Evolutionary conservation across 768 basidiomycete species (phyloP).

Genomic region (Rhizopogon rudus): DNA sequence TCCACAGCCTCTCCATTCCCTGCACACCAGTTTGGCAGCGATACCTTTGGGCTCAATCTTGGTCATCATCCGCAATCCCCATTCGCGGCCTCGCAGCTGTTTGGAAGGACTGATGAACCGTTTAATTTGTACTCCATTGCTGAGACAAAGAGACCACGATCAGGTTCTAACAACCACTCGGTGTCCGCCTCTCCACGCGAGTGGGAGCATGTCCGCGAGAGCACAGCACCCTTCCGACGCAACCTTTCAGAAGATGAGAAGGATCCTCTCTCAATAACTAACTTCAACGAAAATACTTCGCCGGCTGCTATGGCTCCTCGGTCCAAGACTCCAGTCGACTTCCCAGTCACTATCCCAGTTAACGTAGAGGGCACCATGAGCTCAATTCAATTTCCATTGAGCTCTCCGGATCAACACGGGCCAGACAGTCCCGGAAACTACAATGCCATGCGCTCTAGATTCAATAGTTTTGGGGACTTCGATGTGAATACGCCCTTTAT

Average conservation of each 20-base stretch:
- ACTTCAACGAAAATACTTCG: slow-evolving; percentile 23
- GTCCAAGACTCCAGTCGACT: slow-evolving; percentile 50
- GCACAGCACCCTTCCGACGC: slow-evolving; percentile 71
- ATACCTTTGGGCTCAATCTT: slow-evolving; percentile 31
- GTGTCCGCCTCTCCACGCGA: slow-evolving; percentile 44
- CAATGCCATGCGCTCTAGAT: slow-evolving; percentile 52
- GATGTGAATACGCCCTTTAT: slow-evolving; percentile 75
- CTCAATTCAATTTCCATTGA: slow-evolving; percentile 76
- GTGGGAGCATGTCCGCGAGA: slow-evolving; percentile 47
- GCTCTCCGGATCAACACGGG: slow-evolving; percentile 64
- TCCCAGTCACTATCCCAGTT: slow-evolving; percentile 51
- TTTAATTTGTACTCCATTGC: slow-evolving; percentile 82
- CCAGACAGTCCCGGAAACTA: slow-evolving; percentile 52
- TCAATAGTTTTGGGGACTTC: slow-evolving; percentile 68
- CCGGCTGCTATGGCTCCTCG: slow-evolving; percentile 33
- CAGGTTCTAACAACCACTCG: slow-evolving; percentile 47
- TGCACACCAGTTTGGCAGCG: slow-evolving; percentile 67
- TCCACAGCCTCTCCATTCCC: slow-evolving; percentile 66
- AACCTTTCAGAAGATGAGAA: slow-evolving; percentile 76
- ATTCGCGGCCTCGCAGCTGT: slow-evolving; percentile 82
- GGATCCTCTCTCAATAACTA: slow-evolving; percentile 41
- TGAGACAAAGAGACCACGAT: slow-evolving; percentile 55
- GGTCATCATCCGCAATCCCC: slow-evolving; percentile 74
- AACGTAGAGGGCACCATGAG: slow-evolving; percentile 48
- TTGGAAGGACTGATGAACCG: slow-evolving; percentile 71